Evolutionary conservation across 345 rosid species (phyloP).

Genomic region (Dimocarpus longan): DNA sequence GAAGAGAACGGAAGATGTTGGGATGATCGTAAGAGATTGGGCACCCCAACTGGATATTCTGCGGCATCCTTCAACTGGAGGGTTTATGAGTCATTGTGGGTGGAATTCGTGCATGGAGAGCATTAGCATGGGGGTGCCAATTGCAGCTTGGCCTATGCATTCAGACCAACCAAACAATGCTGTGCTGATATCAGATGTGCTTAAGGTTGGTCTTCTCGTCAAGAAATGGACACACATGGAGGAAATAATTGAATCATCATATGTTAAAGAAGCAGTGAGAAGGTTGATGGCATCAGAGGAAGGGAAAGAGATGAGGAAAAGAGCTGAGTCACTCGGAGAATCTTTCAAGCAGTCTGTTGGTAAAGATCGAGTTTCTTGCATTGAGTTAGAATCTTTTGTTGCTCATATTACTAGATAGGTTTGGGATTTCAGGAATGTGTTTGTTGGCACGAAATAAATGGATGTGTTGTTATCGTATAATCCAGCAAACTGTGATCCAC

Average conservation of each 20-base stretch:
- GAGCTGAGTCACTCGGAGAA: neutral
- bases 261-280: neutral
- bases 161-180: conserved; percentile 14
- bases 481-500: no score
- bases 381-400: neutral
- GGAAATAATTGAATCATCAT: neutral
- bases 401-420: neutral
- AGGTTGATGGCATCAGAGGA: neutral
- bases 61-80: neutral
- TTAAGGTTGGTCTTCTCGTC: conserved; percentile 13
- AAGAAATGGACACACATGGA: neutral
- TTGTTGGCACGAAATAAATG: no score
- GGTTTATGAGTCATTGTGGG: conserved; percentile 23
- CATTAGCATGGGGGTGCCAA: conserved; percentile 13
- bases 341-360: neutral
- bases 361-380: conserved; percentile 5
- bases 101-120: conserved; percentile 22
- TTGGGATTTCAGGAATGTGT: neutral
- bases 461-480: no score
- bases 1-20: neutral
- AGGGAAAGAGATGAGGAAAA: neutral
- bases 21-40: conserved; percentile 12
- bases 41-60: conserved; percentile 14
- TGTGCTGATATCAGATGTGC: neutral
- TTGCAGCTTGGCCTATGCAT: conserved; percentile 24